A percentile compares a stretch with the other conserved stretches of the same genome.
phyloP scores from a whole-genome alignment of 2,329 filamentous ascomycete species.

The Alternaria angustiovoidea region DNA sequence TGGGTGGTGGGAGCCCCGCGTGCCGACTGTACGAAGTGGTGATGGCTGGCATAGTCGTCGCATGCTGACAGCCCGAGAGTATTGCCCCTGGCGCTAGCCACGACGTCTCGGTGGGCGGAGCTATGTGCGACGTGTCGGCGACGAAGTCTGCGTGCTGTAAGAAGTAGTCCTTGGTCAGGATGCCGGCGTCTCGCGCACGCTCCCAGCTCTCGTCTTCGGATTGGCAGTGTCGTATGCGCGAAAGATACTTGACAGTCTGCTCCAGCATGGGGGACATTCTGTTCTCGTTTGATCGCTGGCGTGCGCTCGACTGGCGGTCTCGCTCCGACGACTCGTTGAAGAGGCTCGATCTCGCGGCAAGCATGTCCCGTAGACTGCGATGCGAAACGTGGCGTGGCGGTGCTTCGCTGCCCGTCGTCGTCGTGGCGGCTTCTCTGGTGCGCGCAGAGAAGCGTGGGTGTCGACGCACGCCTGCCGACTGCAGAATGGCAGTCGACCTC shows the following conservation, averaged over 20 bases:
- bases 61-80: conserved; percentile 69
- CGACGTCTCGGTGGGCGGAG: conserved; percentile 63
- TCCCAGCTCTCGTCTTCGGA: conserved; percentile 64
- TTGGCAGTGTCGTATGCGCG: conserved; percentile 63
- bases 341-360: conserved; percentile 33
- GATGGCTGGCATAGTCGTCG: conserved; percentile 50
- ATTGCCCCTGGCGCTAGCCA: conserved; percentile 69
- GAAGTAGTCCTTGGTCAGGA: conserved; percentile 63
- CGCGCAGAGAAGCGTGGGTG: conserved; percentile 52
- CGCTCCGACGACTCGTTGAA: conserved; percentile 10
- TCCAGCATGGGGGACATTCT: conserved; percentile 56
- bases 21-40: conserved; percentile 20
- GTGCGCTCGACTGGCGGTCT: conserved; percentile 7
- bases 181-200: conserved; percentile 61
- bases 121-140: conserved; percentile 61
- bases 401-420: conserved; percentile 46
- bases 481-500: conserved; percentile 52
- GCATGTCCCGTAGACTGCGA: conserved; percentile 36
- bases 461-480: conserved; percentile 46
- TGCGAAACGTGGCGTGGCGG: conserved; percentile 22
- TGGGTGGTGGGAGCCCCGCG: conserved; percentile 37
- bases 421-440: conserved; percentile 38
- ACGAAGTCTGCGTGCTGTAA: conserved; percentile 66
- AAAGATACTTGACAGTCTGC: conserved; percentile 68
- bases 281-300: conserved; percentile 24